These are phyloP conservation scores for Lolium multiflorum DNA, from an alignment of 176 grass and related monocot genomes.

Conservation along the genomic window DNA sequence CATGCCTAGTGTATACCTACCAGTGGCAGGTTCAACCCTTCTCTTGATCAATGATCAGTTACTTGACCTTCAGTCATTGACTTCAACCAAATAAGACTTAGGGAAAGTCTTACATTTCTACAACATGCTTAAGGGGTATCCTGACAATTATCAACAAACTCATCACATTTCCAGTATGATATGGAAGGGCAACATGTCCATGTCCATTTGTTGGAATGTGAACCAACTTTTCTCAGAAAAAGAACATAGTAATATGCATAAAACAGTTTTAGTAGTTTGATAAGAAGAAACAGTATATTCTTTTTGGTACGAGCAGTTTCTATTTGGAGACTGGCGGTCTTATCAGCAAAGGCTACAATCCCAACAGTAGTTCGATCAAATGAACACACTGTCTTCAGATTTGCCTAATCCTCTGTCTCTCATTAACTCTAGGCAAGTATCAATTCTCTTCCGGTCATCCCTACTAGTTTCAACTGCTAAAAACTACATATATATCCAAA, in stretches of 20 bases:
- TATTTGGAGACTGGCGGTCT: conserved; percentile 8
- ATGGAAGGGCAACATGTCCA: neutral
- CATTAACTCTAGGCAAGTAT: conserved; percentile 29
- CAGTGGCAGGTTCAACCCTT: neutral
- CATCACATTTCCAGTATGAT: neutral
- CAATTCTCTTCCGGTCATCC: conserved; percentile 25
- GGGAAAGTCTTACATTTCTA: no score
- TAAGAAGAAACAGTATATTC: neutral
- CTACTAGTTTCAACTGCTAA: conserved; percentile 36
- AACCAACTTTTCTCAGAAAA: neutral
- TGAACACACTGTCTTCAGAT: conserved; percentile 29
- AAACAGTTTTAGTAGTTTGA: neutral
- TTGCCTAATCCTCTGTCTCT: conserved; percentile 8
- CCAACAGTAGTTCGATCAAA: conserved; percentile 24
- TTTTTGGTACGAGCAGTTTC: neutral
- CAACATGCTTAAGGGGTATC: neutral
- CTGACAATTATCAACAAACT: neutral
- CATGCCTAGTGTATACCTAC: neutral
- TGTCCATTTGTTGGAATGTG: neutral
- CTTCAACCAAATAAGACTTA: neutral
- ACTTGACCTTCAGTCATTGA: neutral
- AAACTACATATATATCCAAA: conserved; percentile 53
- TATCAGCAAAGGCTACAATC: conserved; percentile 9
- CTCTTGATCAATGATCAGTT: neutral
- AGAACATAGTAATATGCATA: neutral